Conservation (phyloP, 345 rosid genomes). For the Bruguiera parviflora region DNA sequence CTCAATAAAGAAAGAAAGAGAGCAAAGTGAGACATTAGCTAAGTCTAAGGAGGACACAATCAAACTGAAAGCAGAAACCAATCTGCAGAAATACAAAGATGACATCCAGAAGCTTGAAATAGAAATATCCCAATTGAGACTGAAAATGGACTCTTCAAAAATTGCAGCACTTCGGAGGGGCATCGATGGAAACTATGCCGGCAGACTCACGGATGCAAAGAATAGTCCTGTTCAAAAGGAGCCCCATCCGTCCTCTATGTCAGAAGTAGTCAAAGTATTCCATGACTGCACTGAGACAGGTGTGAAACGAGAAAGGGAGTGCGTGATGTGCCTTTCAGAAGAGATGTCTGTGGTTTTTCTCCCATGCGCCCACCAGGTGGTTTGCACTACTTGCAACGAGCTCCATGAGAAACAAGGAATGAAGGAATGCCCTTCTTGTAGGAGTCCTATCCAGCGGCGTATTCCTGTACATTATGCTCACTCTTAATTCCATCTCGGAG, state of each 20-base stretch:
- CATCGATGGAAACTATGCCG: constrained; percentile 48
- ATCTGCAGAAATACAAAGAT: constrained; percentile 42
- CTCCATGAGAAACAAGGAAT: constrained; percentile 61
- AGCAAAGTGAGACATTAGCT: constrained; percentile 42
- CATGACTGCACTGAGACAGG: constrained; percentile 34
- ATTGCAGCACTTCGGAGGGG: constrained; percentile 67
- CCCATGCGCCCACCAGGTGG: constrained; percentile 60
- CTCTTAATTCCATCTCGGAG: constrained; percentile 26
- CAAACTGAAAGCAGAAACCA: constrained; percentile 50
- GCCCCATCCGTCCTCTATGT: constrained; percentile 16
- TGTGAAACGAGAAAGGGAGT: constrained; percentile 74
- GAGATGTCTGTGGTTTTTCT: constrained; percentile 55
- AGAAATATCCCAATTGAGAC: constrained; percentile 58
- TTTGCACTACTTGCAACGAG: constrained; percentile 53
- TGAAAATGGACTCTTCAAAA: constrained; percentile 57
- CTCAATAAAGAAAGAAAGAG: constrained; percentile 49
- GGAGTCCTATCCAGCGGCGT: constrained; percentile 47
- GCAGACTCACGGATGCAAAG: constrained; percentile 31
- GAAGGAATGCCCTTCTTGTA: constrained; percentile 69
- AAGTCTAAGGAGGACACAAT: constrained; percentile 50
- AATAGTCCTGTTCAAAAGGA: constrained; percentile 30
- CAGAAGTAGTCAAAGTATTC: constrained; percentile 32
- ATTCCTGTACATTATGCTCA: constrained; percentile 42
- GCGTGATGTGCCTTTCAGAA: constrained; percentile 86
- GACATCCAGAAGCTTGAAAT: constrained; percentile 61